Evolutionary conservation across 2,329 filamentous ascomycete genomes (phyloP), one percentile per base, ranked within the genome.

Genomic region (Exophiala sideris): DNA sequence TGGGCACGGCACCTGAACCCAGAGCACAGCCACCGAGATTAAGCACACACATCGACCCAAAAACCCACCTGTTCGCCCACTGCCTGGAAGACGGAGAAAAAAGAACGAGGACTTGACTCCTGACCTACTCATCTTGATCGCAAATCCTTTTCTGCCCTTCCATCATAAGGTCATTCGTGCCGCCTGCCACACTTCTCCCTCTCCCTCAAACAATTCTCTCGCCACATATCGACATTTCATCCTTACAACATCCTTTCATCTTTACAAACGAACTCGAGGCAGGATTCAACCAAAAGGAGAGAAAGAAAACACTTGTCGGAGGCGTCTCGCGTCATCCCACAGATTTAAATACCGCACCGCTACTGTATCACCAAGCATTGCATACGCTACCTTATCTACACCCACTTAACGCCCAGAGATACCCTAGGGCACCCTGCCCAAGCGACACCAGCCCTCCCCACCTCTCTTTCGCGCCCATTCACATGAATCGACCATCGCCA

Each of bases 401-500:
- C 51, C 57, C 57, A 60, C 54, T 57, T 55, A 57, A 49, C 44
- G 34, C 33, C 45, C 33, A 57, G 48, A 60, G 54, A 60, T 56
- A 29, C 24, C 24, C 5, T 32, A 55, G 57, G 52, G 57, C 54
- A 21, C 24, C 48, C 45, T 52, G 57, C 57, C 57, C 57, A 38
- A 45, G 39, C 20, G 41, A 44, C 45, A 40, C 24, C 24, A 48
- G 34, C 24, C 41, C 40, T 48, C 51, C 45, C 44, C 50, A 45
- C 57, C 41, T 38, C 7, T 33, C 48, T 47, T 21, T 24, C 50
- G 18, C 55, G 46, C 36, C 50, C 45, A 55, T 56, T 60, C 57
- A 60, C 57, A 60, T 60, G 57, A 60, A 60, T 57, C 54, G 47
- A 32, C 39, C 54, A 59, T 48, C 50, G 18, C 55, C 57, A 12